These are phyloP conservation scores for Acanthamoeba culbertsoni DNA, from an alignment of 208 protist genomes.

Conservation along the genomic window DNA sequence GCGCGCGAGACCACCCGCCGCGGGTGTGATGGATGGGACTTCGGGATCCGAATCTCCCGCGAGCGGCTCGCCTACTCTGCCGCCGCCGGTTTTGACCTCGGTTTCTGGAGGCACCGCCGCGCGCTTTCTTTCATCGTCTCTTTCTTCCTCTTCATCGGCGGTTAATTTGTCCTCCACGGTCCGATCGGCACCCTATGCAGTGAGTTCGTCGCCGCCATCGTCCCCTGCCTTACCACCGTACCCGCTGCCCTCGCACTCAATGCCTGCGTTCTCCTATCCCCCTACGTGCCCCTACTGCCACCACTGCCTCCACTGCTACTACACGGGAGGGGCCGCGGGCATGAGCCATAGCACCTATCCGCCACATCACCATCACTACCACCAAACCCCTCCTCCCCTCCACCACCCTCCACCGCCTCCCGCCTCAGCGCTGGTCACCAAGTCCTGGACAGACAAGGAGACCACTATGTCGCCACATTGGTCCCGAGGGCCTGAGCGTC, in stretches of 20 bases:
- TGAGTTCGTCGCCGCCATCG: not conserved
- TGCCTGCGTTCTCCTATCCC: not conserved
- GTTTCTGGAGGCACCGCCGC: not conserved
- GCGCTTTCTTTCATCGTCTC: not conserved
- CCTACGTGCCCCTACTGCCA: not conserved
- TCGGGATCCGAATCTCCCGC: not conserved
- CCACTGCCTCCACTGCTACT: conserved; percentile 38
- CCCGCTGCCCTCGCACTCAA: not conserved
- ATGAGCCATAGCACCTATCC: not conserved
- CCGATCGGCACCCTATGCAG: no score
- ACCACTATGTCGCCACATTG: no score
- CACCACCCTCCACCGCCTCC: no score
- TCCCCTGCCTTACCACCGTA: not conserved
- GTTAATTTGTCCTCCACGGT: no score
- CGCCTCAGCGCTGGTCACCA: no score
- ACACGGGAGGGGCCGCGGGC: not conserved
- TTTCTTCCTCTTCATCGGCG: not conserved
- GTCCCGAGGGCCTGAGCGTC: no score
- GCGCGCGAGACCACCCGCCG: not conserved
- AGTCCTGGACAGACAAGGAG: no score
- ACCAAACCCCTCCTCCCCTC: not conserved
- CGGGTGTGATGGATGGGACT: not conserved
- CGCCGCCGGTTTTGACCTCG: not conserved
- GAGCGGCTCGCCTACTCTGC: not conserved
- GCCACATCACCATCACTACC: not conserved